Conservation (phyloP, 2,329 filamentous ascomycete genomes). For the Hymenoscyphus linearis region DNA sequence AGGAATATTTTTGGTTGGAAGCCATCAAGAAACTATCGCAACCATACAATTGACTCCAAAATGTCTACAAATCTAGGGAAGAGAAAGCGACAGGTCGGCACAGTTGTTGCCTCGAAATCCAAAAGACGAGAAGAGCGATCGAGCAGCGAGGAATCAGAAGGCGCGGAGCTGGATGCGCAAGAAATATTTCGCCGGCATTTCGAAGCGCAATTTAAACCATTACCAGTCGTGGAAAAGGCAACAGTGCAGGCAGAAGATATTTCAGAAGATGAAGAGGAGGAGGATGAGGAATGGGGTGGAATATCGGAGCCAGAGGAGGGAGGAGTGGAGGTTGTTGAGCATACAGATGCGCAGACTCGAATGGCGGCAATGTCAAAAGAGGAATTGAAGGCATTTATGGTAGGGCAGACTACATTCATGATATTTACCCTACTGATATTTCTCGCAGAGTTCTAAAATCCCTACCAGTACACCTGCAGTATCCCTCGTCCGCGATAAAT, state of each 20-base stretch:
- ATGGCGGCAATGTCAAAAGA: slow-evolving; percentile 51
- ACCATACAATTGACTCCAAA: slow-evolving; percentile 1
- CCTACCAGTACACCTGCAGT: slow-evolving; percentile 21
- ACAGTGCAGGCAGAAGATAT: slow-evolving; percentile 13
- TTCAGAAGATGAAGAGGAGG: slow-evolving; percentile 32
- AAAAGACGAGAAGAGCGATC: slow-evolving; percentile 16
- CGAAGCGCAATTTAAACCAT: slow-evolving; percentile 78
- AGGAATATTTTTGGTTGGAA: slow-evolving; percentile 14
- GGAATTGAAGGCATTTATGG: slow-evolving; percentile 77
- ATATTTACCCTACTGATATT: not conserved
- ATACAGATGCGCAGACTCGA: slow-evolving; percentile 29
- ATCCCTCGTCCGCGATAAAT: slow-evolving; percentile 25
- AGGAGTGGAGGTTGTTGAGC: slow-evolving; percentile 40
- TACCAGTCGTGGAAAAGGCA: slow-evolving; percentile 39
- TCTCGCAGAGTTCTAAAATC: slow-evolving; percentile 27
- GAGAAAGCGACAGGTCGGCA: slow-evolving; percentile 41
- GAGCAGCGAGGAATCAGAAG: slow-evolving; percentile 20
- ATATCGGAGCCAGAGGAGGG: slow-evolving; percentile 48
- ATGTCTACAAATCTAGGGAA: slow-evolving; percentile 39
- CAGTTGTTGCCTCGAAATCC: slow-evolving; percentile 11
- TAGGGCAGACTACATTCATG: slow-evolving; percentile 28
- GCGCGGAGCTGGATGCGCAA: slow-evolving; percentile 50
- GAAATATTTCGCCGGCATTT: slow-evolving; percentile 80
- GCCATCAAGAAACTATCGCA: not conserved
- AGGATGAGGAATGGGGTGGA: slow-evolving; percentile 56